Evolutionary conservation across 2,329 filamentous ascomycete genomes (phyloP).

Genomic region (Aspergillus flavus): DNA sequence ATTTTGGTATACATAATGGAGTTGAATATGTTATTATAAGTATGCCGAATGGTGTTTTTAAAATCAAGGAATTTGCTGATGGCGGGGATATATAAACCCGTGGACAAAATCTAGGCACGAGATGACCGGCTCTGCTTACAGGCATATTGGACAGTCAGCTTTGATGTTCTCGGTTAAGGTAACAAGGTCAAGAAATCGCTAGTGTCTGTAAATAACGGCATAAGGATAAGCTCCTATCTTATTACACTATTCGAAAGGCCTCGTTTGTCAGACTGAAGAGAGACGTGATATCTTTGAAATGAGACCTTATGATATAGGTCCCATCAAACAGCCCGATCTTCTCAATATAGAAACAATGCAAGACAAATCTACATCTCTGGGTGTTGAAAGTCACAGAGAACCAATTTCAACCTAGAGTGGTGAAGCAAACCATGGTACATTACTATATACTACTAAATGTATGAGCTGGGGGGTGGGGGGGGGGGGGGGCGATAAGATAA

Average conservation of each 20-base stretch:
- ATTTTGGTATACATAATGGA: neutral
- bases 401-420: too few relatives aligned
- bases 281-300: too few relatives aligned
- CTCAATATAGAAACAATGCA: too few relatives aligned
- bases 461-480: too few relatives aligned
- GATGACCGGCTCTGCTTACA: neutral
- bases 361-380: too few relatives aligned
- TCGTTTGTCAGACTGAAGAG: neutral
- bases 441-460: too few relatives aligned
- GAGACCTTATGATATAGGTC: too few relatives aligned
- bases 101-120: neutral
- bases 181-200: neutral
- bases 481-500: neutral
- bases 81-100: neutral
- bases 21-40: neutral
- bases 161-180: neutral
- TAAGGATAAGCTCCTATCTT: neutral
- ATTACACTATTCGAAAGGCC: neutral
- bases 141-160: neutral
- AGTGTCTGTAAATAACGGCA: neutral
- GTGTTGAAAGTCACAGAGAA: too few relatives aligned
- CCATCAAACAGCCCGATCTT: too few relatives aligned
- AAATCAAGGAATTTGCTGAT: neutral
- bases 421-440: too few relatives aligned
- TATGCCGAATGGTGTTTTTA: neutral